Conservation (phyloP, 2,329 filamentous ascomycete species). For the Aspergillus aculeatus region DNA sequence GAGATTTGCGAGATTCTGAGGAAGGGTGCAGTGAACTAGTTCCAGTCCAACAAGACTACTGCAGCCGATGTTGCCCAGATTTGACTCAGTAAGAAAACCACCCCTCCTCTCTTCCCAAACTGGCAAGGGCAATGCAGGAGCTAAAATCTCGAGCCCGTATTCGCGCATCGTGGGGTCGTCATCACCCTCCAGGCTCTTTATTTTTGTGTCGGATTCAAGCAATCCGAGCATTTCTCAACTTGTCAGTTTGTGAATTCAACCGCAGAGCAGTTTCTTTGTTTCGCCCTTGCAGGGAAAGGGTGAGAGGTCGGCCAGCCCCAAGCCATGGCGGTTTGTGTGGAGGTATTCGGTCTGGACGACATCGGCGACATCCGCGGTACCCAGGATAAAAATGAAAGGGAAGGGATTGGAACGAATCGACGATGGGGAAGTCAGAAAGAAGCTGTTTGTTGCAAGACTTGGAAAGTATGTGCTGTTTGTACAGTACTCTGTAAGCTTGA, state of each 20-base stretch:
- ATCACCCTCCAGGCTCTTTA: neutral
- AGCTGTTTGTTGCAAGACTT: constrained; percentile 3
- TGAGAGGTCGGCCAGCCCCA: neutral
- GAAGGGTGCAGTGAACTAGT: neutral
- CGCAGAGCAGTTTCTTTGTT: constrained; percentile 7
- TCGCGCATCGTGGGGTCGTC: neutral
- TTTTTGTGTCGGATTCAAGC: neutral
- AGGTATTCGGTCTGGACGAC: constrained; percentile 11
- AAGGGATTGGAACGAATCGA: neutral
- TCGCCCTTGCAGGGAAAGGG: neutral
- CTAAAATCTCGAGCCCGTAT: neutral
- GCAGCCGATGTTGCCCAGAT: neutral
- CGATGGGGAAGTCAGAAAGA: neutral
- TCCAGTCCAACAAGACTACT: neutral
- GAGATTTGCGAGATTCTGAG: neutral
- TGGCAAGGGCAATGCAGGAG: neutral
- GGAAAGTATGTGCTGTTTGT: neutral
- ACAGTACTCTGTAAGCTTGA: neutral
- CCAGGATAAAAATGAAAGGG: constrained; percentile 13
- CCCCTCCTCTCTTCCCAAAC: neutral
- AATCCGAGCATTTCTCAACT: neutral
- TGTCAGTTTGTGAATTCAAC: neutral
- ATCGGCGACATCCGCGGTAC: constrained; percentile 21
- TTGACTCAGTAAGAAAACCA: neutral
- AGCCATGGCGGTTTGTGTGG: constrained; percentile 17